These are phyloP conservation scores for Crithidia fasciculata DNA, from an alignment of 208 protist genomes.

Conservation along the genomic window DNA sequence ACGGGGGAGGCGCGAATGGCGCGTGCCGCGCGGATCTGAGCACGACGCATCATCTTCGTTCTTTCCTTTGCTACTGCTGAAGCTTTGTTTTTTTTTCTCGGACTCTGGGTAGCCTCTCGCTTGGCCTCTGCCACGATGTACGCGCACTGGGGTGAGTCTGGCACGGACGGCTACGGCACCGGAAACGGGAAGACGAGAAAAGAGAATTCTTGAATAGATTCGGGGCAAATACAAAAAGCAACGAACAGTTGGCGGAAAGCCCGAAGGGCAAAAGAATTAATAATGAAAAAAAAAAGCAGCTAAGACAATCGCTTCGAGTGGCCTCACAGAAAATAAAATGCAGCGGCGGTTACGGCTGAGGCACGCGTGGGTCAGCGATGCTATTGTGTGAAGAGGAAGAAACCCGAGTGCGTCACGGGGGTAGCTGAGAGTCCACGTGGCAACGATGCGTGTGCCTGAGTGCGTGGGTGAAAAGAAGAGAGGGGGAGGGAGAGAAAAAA, in stretches of 20 bases:
- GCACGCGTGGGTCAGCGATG: not conserved
- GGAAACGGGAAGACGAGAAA: too few relatives aligned
- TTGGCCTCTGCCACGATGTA: too few relatives aligned
- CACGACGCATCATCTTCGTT: constrained; percentile 19
- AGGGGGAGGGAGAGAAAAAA: not conserved
- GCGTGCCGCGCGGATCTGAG: constrained; percentile 9
- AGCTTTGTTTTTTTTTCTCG: constrained; percentile 1
- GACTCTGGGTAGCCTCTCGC: not conserved
- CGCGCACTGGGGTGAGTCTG: too few relatives aligned
- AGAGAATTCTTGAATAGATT: too few relatives aligned
- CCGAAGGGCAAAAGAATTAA: too few relatives aligned
- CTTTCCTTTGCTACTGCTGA: not conserved
- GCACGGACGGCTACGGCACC: too few relatives aligned
- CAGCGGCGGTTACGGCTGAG: not conserved
- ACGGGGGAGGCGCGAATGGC: not conserved
- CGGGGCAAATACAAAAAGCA: not conserved
- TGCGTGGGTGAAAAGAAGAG: not conserved
- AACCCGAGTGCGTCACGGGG: not conserved
- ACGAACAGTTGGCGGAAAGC: not conserved
- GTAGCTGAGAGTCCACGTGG: not conserved
- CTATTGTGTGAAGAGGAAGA: not conserved
- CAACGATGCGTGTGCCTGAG: not conserved
- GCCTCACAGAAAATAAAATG: not conserved
- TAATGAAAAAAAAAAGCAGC: not conserved
- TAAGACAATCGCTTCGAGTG: not conserved